Conservation (phyloP, 208 protist genomes). For the Porcisia deanei region DNA sequence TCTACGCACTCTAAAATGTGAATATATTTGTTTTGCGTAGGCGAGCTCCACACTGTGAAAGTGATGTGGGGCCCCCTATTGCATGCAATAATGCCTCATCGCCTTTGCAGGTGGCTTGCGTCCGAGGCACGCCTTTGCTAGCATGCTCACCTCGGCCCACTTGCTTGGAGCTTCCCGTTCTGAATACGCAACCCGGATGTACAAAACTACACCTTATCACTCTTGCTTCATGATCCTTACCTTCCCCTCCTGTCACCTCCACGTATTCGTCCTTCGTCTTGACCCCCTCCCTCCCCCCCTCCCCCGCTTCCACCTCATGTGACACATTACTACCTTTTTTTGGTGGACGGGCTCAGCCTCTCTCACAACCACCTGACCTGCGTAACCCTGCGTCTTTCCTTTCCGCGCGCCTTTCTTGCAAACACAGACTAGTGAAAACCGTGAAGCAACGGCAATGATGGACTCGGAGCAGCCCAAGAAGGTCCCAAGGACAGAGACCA, state of each 20-base stretch:
- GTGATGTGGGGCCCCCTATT: background rate
- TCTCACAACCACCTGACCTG: background rate
- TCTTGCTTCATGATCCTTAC: too few species aligned
- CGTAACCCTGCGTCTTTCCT: background rate
- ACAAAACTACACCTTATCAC: too few species aligned
- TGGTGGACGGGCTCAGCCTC: background rate
- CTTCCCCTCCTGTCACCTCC: too few species aligned
- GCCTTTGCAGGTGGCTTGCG: too few species aligned
- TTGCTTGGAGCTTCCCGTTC: too few species aligned
- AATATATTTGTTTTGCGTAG: too few species aligned
- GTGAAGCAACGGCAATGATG: slow-evolving; percentile 11
- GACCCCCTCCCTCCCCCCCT: background rate
- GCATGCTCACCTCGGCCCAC: too few species aligned
- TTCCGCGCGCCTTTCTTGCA: background rate
- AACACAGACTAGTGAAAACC: background rate
- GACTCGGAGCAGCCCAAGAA: slow-evolving; percentile 32
- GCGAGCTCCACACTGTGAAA: background rate
- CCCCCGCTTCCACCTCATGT: background rate
- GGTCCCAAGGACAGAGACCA: slow-evolving; percentile 32
- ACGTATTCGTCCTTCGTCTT: too few species aligned
- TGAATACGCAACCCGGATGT: too few species aligned
- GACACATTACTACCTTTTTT: background rate
- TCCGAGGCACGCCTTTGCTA: too few species aligned
- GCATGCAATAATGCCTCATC: too few species aligned
- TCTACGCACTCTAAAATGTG: background rate